A percentile compares a stretch with the other conserved stretches of the same genome.
These are phyloP conservation scores for Dactylellina drechsleri DNA, from an alignment of 2,329 filamentous ascomycete genomes.

Conservation along the genomic window DNA sequence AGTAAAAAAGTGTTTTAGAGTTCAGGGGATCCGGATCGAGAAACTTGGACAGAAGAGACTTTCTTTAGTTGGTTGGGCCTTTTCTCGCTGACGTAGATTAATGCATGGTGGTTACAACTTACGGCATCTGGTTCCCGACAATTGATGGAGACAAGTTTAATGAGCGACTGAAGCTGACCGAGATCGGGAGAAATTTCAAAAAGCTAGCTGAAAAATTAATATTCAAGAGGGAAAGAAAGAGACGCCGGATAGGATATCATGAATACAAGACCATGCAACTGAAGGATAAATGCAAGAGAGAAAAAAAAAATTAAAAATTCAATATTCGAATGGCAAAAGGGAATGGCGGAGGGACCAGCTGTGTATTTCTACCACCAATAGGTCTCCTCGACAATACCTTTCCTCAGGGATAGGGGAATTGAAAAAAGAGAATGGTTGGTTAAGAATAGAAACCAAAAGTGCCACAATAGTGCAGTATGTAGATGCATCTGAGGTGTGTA, in stretches of 20 bases:
- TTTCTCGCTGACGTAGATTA: no score
- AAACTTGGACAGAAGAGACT: no score
- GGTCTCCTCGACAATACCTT: no score
- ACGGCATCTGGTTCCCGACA: background rate
- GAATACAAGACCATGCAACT: no score
- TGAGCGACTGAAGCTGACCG: background rate
- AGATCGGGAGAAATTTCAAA: background rate
- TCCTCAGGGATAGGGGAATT: no score
- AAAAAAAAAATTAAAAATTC: background rate
- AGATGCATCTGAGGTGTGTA: no score
- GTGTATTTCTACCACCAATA: slow-evolving; percentile 13
- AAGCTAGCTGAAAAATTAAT: no score
- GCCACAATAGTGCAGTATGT: background rate
- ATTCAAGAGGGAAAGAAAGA: background rate
- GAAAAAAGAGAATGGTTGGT: background rate
- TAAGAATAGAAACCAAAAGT: slow-evolving; percentile 6
- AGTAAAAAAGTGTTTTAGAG: background rate
- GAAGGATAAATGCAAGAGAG: background rate
- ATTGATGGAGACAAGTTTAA: background rate
- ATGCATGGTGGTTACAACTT: background rate
- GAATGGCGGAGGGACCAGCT: background rate
- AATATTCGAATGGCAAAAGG: background rate
- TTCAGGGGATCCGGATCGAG: slow-evolving; percentile 1
- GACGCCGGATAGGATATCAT: background rate
- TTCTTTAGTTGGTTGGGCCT: no score